Base-by-base conservation (phyloP, 176 grass and related monocot species). In the Aegilops bicornis region DNA sequence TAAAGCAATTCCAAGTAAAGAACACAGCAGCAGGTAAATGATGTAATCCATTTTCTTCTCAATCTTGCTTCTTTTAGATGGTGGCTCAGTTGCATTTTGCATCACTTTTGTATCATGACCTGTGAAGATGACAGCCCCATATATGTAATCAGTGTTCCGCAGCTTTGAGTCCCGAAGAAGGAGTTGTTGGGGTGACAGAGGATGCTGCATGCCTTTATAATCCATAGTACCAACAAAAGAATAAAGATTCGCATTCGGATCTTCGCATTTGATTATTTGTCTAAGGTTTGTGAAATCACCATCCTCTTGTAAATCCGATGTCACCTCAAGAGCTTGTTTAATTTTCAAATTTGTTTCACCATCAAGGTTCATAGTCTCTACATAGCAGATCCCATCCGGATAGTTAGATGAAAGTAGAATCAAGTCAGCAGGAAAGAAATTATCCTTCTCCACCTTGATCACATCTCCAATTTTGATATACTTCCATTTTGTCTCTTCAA, bases 311-410 rank as follows among this genome's bases (percentile, higher is more conserved):
- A 99, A 82, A 95, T 82, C 78, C 37, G 64, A 90, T 76, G 97
- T 94, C 62, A 90, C 79, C 50, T 99, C 92, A 62, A 95, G 89
- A 45, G 93, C 84, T 90, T 99, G 94, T 79, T 94, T 99, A 77
- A 99, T 82, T 88, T 99, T 99, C 84, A 99, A 91, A 86, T 99
- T 99, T 83, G 97, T 99, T 85, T 99, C 97, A 39, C 97, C 97
- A 79, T 99, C 97, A 39, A 99, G 92, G 74, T 99, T 99, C 89
- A 93, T 94, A 10, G 97, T 99, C 90, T 99, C 97, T 70, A 99
- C 97, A 86, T 99, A 99, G 80, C 97, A 99, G 56, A 97, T 93
- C 79, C 91, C 97, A 80, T 99, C 94, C 2, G 92, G 87, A 90
- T 97, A 97, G 80, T 92, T 94, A 68, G 97, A 99, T 73, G 94